These are phyloP conservation scores for Ceratocystiopsis minuta DNA, from an alignment of 2,329 filamentous ascomycete genomes.

Conservation along the genomic window DNA sequence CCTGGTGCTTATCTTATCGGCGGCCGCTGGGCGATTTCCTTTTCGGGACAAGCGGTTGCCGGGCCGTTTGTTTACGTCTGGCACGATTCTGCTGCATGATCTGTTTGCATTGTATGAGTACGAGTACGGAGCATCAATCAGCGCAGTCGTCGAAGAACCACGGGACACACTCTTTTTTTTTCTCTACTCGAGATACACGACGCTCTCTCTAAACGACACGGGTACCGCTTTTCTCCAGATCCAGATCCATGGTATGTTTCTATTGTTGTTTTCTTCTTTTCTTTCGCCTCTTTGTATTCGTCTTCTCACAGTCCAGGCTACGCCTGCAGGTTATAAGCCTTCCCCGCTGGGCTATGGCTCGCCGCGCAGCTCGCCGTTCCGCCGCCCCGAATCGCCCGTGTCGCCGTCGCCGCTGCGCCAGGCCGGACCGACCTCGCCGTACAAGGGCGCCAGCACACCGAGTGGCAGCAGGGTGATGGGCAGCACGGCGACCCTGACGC, in stretches of 20 bases:
- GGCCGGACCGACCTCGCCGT: slow-evolving; percentile 43
- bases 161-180: too few species aligned
- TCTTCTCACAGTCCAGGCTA: slow-evolving; percentile 22
- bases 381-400: slow-evolving; percentile 41
- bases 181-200: too few species aligned
- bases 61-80: slow-evolving; percentile 7
- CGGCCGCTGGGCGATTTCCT: background rate
- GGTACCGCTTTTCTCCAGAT: too few species aligned
- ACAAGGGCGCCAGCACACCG: slow-evolving; percentile 19
- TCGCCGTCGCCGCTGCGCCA: slow-evolving; percentile 49
- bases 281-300: background rate
- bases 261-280: too few species aligned
- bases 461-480: slow-evolving; percentile 16
- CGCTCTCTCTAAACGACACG: too few species aligned
- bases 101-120: too few species aligned
- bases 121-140: too few species aligned
- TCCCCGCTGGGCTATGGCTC: slow-evolving; percentile 56
- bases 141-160: too few species aligned
- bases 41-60: slow-evolving; percentile 2
- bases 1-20: slow-evolving; percentile 4
- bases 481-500: slow-evolving; percentile 13
- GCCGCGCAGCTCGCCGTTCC: slow-evolving; percentile 47
- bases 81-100: too few species aligned
- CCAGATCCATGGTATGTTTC: too few species aligned
- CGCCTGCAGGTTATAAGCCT: slow-evolving; percentile 45